A percentile compares a stretch with the other conserved stretches of the same genome.
Evolutionary conservation across 163 green algal genomes (phyloP).

Genomic region (Trebouxiophyceae sp.): DNA sequence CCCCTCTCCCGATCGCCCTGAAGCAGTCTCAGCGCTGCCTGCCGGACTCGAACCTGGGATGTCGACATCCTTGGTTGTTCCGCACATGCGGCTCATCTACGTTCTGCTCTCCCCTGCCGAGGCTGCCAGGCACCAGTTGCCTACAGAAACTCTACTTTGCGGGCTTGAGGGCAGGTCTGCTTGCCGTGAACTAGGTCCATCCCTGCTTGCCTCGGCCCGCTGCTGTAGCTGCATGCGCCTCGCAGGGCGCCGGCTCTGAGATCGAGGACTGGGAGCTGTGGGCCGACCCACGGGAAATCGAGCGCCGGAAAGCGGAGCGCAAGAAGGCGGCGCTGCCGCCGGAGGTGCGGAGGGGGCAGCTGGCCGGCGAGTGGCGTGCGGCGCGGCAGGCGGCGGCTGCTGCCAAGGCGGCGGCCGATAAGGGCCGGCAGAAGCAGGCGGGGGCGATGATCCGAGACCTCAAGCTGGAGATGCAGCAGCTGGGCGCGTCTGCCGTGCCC

Average conservation of each 20-base stretch:
- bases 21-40: too few relatives aligned
- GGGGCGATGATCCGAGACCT: conserved; percentile 66
- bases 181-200: too few relatives aligned
- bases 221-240: too few relatives aligned
- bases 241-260: not conserved
- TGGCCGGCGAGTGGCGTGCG: conserved; percentile 47
- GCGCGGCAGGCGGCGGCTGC: conserved; percentile 39
- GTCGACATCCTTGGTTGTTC: too few relatives aligned
- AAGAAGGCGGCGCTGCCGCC: conserved; percentile 17
- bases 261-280: conserved; percentile 83
- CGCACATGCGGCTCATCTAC: too few relatives aligned
- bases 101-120: too few relatives aligned
- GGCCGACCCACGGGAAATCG: conserved; percentile 65
- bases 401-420: conserved; percentile 56
- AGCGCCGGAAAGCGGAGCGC: conserved; percentile 36
- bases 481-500: conserved; percentile 16
- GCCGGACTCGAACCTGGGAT: too few relatives aligned
- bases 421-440: conserved; percentile 54
- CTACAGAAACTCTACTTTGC: too few relatives aligned
- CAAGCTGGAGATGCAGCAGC: conserved; percentile 58
- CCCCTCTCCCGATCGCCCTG: too few relatives aligned
- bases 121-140: too few relatives aligned
- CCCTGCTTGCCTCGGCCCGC: too few relatives aligned
- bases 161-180: too few relatives aligned
- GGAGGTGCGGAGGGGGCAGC: conserved; percentile 26